Base-by-base conservation (phyloP, 2,329 filamentous ascomycete genomes). In the Atkinsonella hypoxylon region DNA sequence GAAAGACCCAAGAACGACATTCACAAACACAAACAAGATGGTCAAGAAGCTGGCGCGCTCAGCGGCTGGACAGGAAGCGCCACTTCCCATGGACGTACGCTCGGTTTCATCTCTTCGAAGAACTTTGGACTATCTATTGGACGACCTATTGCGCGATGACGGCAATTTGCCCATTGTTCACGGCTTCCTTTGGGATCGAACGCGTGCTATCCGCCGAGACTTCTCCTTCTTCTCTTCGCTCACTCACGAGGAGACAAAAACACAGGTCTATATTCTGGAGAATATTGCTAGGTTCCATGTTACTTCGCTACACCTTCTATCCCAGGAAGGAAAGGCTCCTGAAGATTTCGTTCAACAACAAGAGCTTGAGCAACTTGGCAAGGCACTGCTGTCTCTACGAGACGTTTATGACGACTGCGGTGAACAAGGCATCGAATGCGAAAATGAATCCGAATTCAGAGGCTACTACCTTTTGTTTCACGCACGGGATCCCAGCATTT, bases 21-120 rank as follows among this genome's bases (percentile, higher is more conserved):
- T 75, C 58, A 70, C 78, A 4, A 68, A 70, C 18, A 75, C 73
- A 0, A 59, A 65, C 3, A 71, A 72, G 52, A 84, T 85, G 79
- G 76, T 85, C 51, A 86, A 85, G 62, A 80, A 81, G 54, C 70
- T 83, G 54, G 81, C 81, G 44, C 75, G 82, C 45, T 85, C 82
- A 26, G 81, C 82, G 34, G 82, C 82, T 44, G 82, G 82, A 26
- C 79, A 83, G 58, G 81, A 85, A 58, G 78, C 80, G 6, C 81
- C 82, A 12, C 64, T 85, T 34, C 82, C 82, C 2, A 82, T 81
- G 72, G 82, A 86, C 57, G 81, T 85, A 17, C 75, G 81, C 51
- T 82, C 81, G 2, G 72, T 80, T 8, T 64, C 72, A 11, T 72
- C 79, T 4, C 70, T 86, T 34, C 73, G 75, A 56, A 71, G 72